Percentiles rank a stretch among this genome's conserved stretches.
Evolutionary conservation across 2,329 filamentous ascomycete species (phyloP).

Genomic region (Blastomyces gilchristii): DNA sequence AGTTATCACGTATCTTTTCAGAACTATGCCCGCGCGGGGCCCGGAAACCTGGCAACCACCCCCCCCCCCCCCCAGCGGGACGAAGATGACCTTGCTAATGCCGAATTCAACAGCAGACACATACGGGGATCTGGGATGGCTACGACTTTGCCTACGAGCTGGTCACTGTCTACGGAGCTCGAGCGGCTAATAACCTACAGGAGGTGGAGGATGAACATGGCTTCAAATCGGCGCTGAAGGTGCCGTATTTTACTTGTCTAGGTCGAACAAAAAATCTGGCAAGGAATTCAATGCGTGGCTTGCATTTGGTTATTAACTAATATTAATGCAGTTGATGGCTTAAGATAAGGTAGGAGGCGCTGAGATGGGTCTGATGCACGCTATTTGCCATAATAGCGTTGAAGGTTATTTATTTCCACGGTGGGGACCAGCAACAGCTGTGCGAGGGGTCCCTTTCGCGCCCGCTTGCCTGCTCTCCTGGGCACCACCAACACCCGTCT

Average conservation of each 20-base stretch:
- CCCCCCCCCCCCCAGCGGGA: too few species aligned
- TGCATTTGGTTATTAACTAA: neutral
- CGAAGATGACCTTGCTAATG: slow-evolving; percentile 12
- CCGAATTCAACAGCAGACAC: slow-evolving; percentile 19
- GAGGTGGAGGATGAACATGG: slow-evolving; percentile 32
- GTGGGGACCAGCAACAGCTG: neutral
- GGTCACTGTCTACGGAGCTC: slow-evolving; percentile 18
- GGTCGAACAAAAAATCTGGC: slow-evolving; percentile 1
- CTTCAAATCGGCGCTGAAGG: slow-evolving; percentile 36
- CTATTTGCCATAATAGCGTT: neutral
- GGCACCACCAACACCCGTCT: neutral
- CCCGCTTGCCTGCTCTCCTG: neutral
- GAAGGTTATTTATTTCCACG: neutral
- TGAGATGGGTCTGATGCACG: neutral
- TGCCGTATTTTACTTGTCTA: neutral
- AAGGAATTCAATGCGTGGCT: neutral
- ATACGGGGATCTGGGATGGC: slow-evolving; percentile 18
- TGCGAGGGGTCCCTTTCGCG: too few species aligned
- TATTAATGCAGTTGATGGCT: neutral
- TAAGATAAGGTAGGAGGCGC: neutral
- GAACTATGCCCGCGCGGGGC: too few species aligned
- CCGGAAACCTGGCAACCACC: too few species aligned
- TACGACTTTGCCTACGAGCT: slow-evolving; percentile 25
- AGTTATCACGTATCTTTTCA: too few species aligned
- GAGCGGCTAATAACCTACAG: slow-evolving; percentile 10